Evolutionary conservation across 768 basidiomycete species (phyloP), one percentile per base, ranked within the genome.

Genomic region (Boletus rufocinnamomeus): DNA sequence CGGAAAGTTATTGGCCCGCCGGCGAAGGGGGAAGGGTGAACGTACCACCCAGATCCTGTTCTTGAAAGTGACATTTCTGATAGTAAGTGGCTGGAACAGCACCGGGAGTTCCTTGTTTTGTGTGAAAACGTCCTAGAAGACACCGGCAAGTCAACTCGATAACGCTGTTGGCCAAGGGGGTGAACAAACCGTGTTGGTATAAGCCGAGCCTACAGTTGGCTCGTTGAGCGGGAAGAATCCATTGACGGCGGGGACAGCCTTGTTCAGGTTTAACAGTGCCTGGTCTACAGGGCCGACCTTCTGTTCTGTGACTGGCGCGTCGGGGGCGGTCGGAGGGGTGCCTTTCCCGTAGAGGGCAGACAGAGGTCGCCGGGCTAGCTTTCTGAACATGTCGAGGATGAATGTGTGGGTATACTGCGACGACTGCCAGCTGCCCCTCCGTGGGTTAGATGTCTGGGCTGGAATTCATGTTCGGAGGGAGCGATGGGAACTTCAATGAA

Each of bases 11-110:
- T 27, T 28, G 46, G 17, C 45, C 21, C 14, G 16, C 25, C 30
- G 17, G 28, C 43, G 47, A 49, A 60, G 38, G 46, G 19, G 52
- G 21, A 47, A 2, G 32, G 32, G 28, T 11, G 50, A 13, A 41
- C 56, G 19, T 52, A 85, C 87, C 52, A 85, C 87, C 63, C 83
- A 89, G 41, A 89, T 83, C 53, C 90, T 76, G 71, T 93, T 92
- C 70, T 88, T 88, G 78, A 94, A 89, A 7, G 77, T 79, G 2
- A 83, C 71, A 30, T 79, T 81, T 49, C 80, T 76, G 37, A 94
- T 79, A 10, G 77, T 85, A 25, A 93, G 63, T 6, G 88, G 84
- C 57, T 84, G 72, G 73, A 93, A 93, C 16, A 93, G 71, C 45
- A 77, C 68, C 0, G 90, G 88, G 1, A 80, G 70, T 6, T 76